Evolutionary conservation across 345 rosid species (phyloP).

Genomic region (Salix suchowensis): DNA sequence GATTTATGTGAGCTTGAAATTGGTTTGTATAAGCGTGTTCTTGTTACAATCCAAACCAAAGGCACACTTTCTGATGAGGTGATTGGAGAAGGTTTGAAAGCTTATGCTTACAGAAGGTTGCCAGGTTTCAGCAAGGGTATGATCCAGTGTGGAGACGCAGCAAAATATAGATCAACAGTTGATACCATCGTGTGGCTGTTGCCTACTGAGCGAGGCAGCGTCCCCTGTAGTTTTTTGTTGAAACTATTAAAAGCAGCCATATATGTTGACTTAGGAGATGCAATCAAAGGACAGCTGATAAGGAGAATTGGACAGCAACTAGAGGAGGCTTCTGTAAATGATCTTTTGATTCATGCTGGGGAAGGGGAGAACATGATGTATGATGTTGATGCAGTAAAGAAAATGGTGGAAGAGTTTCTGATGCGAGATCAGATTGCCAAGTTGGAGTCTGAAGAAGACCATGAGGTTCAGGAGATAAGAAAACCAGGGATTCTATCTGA

Average conservation of each 20-base stretch:
- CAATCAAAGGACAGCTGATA: conserved; percentile 41
- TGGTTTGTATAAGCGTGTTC: conserved; percentile 54
- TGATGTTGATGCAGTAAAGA: conserved; percentile 57
- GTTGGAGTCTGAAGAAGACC: conserved; percentile 35
- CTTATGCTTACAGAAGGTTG: conserved; percentile 69
- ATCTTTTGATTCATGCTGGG: conserved; percentile 51
- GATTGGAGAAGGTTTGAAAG: conserved; percentile 84
- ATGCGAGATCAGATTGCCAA: conserved; percentile 46
- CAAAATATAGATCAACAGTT: conserved; percentile 46
- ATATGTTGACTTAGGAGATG: conserved; percentile 46
- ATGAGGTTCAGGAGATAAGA: conserved; percentile 37
- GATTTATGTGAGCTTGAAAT: conserved; percentile 79
- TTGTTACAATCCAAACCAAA: conserved; percentile 45
- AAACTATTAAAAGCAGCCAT: conserved; percentile 72
- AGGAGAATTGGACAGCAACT: conserved; percentile 65
- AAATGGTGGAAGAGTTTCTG: conserved; percentile 56
- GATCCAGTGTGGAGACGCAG: conserved; percentile 42
- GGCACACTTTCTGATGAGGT: conserved; percentile 45
- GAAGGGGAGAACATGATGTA: conserved; percentile 52
- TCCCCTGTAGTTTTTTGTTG: conserved; percentile 71
- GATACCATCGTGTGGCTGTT: conserved; percentile 59
- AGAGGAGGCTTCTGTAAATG: conserved; percentile 64
- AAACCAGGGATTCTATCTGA: conserved; percentile 61
- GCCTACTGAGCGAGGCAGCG: conserved; percentile 63
- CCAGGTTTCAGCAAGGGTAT: conserved; percentile 61